A percentile compares a stretch with the other conserved stretches of the same genome.
Evolutionary conservation across 306 rosid genomes (phyloP).

Genomic region (Datisca glomerata): DNA sequence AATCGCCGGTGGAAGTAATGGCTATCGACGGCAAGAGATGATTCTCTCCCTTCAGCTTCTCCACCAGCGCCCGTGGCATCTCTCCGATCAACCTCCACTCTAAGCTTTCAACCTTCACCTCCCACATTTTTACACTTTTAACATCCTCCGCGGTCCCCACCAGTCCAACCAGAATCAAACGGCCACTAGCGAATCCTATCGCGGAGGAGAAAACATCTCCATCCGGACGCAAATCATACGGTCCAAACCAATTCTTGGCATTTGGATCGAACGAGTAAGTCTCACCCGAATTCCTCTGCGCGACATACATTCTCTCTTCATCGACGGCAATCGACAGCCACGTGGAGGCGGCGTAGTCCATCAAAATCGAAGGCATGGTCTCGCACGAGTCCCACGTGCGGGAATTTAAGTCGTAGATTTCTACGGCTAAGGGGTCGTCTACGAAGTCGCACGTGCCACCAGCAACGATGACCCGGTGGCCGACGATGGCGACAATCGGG

Average conservation of each 20-base stretch:
- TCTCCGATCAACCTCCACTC: conserved; percentile 33
- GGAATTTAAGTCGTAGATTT: conserved; percentile 26
- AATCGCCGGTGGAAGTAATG: conserved; percentile 27
- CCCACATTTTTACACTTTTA: conserved; percentile 39
- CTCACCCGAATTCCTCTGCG: conserved; percentile 36
- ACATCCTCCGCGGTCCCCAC: conserved; percentile 30
- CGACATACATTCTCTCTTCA: conserved; percentile 27
- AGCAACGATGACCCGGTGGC: conserved; percentile 19
- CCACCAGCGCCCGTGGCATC: conserved; percentile 50
- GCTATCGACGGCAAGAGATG: conserved; percentile 25
- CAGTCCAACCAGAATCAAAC: conserved; percentile 39
- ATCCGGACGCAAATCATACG: conserved; percentile 31
- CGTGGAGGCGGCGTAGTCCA: conserved; percentile 33
- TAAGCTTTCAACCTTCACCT: conserved; percentile 21
- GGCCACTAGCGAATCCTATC: conserved; percentile 16
- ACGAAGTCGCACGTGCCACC: conserved; percentile 51
- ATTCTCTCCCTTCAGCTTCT: conserved; percentile 33
- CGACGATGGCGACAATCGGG: conserved; percentile 45
- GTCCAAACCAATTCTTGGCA: conserved; percentile 39
- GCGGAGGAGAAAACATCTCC: conserved; percentile 9
- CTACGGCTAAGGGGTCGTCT: conserved; percentile 56
- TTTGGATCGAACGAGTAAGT: conserved; percentile 36
- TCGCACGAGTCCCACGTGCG: conserved; percentile 32
- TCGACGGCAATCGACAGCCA: conserved; percentile 45
- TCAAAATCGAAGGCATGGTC: conserved; percentile 38